These are phyloP conservation scores for Phytophthora aleatoria DNA, from an alignment of 352 stramenopile genomes.

Conservation along the genomic window DNA sequence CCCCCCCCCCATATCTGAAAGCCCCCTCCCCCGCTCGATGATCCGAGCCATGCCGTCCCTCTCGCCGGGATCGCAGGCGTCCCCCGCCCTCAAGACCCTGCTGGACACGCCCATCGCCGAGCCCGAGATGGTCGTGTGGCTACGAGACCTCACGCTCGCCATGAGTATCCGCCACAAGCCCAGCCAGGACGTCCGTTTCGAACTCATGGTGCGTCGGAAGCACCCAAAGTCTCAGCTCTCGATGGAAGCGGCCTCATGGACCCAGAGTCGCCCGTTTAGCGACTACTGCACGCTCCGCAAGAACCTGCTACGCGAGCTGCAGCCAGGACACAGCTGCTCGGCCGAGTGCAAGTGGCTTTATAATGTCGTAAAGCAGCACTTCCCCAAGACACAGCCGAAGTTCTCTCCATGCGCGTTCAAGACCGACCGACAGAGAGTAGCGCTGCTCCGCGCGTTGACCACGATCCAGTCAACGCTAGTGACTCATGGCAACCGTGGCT, in stretches of 20 bases:
- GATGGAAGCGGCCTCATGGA: constrained; percentile 28
- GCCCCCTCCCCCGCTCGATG: constrained; percentile 13
- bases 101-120: constrained; percentile 27
- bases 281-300: constrained; percentile 43
- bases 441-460: constrained; percentile 36
- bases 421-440: constrained; percentile 23
- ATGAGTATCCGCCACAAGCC: constrained; percentile 26
- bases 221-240: constrained; percentile 11
- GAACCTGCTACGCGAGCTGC: constrained; percentile 38
- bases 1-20: neutral
- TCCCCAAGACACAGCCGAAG: constrained; percentile 40
- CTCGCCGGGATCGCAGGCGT: constrained; percentile 19
- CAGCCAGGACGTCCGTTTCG: constrained; percentile 20
- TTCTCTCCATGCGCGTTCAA: constrained; percentile 22
- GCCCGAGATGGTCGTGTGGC: constrained; percentile 27
- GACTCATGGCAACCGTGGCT: constrained; percentile 44
- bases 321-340: constrained; percentile 41
- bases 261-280: constrained; percentile 30
- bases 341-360: constrained; percentile 53
- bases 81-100: constrained; percentile 17
- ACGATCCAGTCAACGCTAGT: constrained; percentile 45
- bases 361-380: constrained; percentile 47
- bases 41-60: constrained; percentile 1
- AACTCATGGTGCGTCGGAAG: constrained; percentile 25
- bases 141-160: constrained; percentile 28